Percentiles rank a stretch among this genome's conserved stretches.
phyloP scores from a whole-genome alignment of 2,329 filamentous ascomycete species.

The Penicillium brasilianum region DNA sequence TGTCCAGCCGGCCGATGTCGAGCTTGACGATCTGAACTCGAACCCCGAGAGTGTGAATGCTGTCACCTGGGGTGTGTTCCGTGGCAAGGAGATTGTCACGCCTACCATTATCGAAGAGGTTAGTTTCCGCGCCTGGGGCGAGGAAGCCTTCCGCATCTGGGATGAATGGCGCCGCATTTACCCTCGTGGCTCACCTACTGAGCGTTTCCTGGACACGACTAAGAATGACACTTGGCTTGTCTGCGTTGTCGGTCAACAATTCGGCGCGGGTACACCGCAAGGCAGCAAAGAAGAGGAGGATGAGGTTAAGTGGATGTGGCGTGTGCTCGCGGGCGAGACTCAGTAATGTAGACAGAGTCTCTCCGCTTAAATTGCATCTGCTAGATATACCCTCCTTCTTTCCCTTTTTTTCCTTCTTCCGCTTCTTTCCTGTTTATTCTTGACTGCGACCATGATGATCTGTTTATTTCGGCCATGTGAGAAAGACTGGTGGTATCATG shows the following conservation, averaged over 20 bases:
- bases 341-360: conserved; percentile 8
- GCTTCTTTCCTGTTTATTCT: not conserved
- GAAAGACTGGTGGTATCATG: conserved; percentile 22
- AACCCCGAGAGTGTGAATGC: conserved; percentile 74
- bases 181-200: conserved; percentile 71
- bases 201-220: conserved; percentile 70
- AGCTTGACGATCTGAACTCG: conserved; percentile 38
- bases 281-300: conserved; percentile 46
- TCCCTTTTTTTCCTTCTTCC: not conserved
- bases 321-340: conserved; percentile 39
- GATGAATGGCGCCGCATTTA: conserved; percentile 91
- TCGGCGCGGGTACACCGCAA: conserved; percentile 47
- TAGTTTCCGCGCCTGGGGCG: conserved; percentile 89
- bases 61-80: conserved; percentile 96
- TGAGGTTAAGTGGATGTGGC: conserved; percentile 49
- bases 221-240: conserved; percentile 82
- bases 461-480: conserved; percentile 13
- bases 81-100: conserved; percentile 92
- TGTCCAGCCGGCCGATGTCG: conserved; percentile 32
- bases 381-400: conserved; percentile 21
- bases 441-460: conserved; percentile 11
- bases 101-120: conserved; percentile 97
- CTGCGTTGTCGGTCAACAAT: conserved; percentile 63
- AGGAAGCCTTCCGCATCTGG: conserved; percentile 97
- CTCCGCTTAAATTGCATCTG: conserved; percentile 3